A percentile compares a stretch with the other conserved stretches of the same genome.
These are phyloP conservation scores for Elaeagnus macrophylla DNA, from an alignment of 306 rosid species.

Conservation along the genomic window DNA sequence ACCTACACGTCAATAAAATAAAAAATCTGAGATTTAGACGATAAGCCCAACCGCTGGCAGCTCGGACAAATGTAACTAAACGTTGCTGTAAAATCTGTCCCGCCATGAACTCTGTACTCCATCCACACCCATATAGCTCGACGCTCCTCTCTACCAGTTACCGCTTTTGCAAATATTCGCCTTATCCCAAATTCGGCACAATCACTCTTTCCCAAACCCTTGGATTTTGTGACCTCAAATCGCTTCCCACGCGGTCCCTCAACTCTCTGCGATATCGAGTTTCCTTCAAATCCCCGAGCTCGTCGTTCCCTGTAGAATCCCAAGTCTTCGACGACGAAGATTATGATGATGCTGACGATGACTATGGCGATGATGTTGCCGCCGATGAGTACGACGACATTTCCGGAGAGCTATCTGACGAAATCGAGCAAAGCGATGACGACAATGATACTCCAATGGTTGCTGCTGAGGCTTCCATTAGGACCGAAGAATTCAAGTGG, in stretches of 20 bases:
- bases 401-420: constrained; percentile 35
- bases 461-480: constrained; percentile 13
- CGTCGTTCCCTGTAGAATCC: constrained; percentile 29
- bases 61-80: constrained; percentile 6
- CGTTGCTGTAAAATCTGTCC: constrained; percentile 31
- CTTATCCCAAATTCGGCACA: constrained; percentile 11
- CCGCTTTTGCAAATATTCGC: constrained; percentile 4
- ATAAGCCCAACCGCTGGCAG: not conserved
- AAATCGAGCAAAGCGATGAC: constrained; percentile 39
- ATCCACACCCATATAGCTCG: constrained; percentile 15
- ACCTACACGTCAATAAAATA: too few species aligned
- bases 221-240: constrained; percentile 26
- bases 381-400: constrained; percentile 70
- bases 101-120: constrained; percentile 60
- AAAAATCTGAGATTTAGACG: too few species aligned
- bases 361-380: constrained; percentile 42
- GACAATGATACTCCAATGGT: constrained; percentile 27
- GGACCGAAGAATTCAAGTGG: constrained; percentile 59
- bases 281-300: constrained; percentile 36
- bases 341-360: constrained; percentile 36
- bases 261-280: constrained; percentile 25
- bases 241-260: constrained; percentile 12
- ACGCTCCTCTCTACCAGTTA: constrained; percentile 9
- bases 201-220: constrained; percentile 18
- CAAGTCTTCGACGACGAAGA: constrained; percentile 35